Percentiles rank a stretch among this genome's conserved stretches.
Evolutionary conservation across 2,329 filamentous ascomycete species (phyloP).

Genomic region (Fusarium decemcellulare): DNA sequence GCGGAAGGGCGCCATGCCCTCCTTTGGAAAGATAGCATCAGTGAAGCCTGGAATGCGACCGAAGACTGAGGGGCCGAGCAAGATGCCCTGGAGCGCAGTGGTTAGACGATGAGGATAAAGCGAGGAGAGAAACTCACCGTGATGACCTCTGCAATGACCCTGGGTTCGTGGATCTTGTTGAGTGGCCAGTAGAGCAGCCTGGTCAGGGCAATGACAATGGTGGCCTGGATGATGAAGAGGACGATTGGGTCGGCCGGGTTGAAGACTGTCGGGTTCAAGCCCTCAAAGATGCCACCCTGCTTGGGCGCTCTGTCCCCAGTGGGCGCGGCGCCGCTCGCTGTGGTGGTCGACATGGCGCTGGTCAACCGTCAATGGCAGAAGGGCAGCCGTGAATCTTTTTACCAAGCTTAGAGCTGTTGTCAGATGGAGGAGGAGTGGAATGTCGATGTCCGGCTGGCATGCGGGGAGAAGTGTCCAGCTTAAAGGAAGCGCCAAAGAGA

Average conservation of each 20-base stretch:
- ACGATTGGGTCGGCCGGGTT: conserved; percentile 27
- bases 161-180: conserved; percentile 81
- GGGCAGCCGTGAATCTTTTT: not conserved
- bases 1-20: conserved; percentile 80
- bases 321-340: conserved; percentile 9
- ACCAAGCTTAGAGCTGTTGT: not conserved
- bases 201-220: conserved; percentile 26
- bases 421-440: not conserved
- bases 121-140: conserved; percentile 55
- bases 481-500: not conserved
- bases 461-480: not conserved
- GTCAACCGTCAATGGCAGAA: not conserved
- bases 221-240: conserved; percentile 36
- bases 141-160: conserved; percentile 87
- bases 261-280: conserved; percentile 27
- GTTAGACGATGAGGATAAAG: not conserved
- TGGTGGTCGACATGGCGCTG: conserved; percentile 19
- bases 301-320: conserved; percentile 16
- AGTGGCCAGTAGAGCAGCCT: conserved; percentile 78
- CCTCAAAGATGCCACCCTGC: conserved; percentile 33
- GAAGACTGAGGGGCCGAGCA: conserved; percentile 89
- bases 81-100: conserved; percentile 65
- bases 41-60: conserved; percentile 86
- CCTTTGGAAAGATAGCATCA: conserved; percentile 79
- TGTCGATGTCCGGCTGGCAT: not conserved